Evolutionary conservation across 208 protist species (phyloP).

Genomic region (Leishmania gerbilli): DNA sequence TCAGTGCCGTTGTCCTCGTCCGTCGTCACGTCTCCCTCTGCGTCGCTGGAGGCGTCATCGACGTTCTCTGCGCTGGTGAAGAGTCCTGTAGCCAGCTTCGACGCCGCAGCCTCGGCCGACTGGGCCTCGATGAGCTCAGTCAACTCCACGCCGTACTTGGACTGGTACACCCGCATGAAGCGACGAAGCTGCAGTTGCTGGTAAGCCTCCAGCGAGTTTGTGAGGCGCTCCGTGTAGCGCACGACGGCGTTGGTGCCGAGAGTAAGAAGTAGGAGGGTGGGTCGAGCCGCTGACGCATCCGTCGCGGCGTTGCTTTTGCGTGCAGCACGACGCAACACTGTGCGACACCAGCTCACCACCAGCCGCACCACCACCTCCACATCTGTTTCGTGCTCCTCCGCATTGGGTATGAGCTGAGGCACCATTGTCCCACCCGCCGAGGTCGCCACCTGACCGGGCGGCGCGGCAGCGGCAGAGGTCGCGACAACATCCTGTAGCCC

Average conservation of each 20-base stretch:
- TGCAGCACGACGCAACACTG: slow-evolving; percentile 11
- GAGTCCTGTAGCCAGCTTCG: slow-evolving; percentile 7
- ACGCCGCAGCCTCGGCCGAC: not conserved
- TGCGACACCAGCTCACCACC: slow-evolving; percentile 55
- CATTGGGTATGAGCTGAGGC: slow-evolving; percentile 48
- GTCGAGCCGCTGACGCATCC: not conserved
- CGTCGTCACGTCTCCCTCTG: not conserved
- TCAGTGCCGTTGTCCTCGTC: slow-evolving; percentile 1
- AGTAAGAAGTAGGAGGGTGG: slow-evolving; percentile 49
- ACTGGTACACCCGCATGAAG: slow-evolving; percentile 64
- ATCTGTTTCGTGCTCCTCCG: slow-evolving; percentile 57
- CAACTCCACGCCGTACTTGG: slow-evolving; percentile 43
- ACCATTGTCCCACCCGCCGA: slow-evolving; percentile 1
- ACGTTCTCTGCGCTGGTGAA: slow-evolving; percentile 2
- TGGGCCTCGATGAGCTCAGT: slow-evolving; percentile 4
- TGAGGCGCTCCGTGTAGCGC: slow-evolving; percentile 60
- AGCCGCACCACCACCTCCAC: slow-evolving; percentile 63
- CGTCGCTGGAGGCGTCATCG: slow-evolving; percentile 16
- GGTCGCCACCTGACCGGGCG: not conserved
- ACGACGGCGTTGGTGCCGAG: slow-evolving; percentile 39
- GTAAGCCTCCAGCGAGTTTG: slow-evolving; percentile 52
- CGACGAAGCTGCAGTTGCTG: slow-evolving; percentile 58
- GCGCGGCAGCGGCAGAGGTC: too few species aligned
- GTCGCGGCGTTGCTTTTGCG: not conserved
- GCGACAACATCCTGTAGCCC: not conserved